Percentiles rank a stretch among this genome's conserved stretches.
Conservation (phyloP, 768 basidiomycete species). For the Boletales sp. region DNA sequence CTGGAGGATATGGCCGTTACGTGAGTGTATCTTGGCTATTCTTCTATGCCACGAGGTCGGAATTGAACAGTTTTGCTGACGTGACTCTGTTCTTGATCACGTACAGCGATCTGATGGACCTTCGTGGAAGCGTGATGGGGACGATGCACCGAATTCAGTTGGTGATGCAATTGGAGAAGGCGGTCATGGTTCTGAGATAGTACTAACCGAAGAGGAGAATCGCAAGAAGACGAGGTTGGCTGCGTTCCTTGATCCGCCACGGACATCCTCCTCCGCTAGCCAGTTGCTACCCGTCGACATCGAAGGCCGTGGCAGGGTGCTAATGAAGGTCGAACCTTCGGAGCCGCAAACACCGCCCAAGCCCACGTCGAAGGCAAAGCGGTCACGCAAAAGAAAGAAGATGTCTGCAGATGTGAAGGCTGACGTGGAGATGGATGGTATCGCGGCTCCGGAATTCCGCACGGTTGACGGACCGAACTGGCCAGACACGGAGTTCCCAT, state of each 20-base stretch:
- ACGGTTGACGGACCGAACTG: constrained; percentile 58
- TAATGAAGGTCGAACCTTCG: constrained; percentile 55
- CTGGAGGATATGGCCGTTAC: constrained; percentile 76
- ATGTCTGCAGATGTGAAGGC: constrained; percentile 26
- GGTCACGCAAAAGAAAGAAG: constrained; percentile 49
- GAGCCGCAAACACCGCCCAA: constrained; percentile 27
- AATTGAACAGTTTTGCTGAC: constrained; percentile 13
- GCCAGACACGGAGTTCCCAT: constrained; percentile 78
- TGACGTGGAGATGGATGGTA: constrained; percentile 9
- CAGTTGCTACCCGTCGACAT: constrained; percentile 58
- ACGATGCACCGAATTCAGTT: constrained; percentile 12
- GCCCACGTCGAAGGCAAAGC: constrained; percentile 37
- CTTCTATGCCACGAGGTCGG: not conserved
- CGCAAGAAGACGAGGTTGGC: constrained; percentile 65
- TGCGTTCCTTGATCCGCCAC: constrained; percentile 54
- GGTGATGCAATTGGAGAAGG: constrained; percentile 13
- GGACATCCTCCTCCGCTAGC: constrained; percentile 32
- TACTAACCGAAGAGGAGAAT: constrained; percentile 53
- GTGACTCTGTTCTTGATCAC: constrained; percentile 1
- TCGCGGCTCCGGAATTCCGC: constrained; percentile 28
- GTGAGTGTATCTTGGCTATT: constrained; percentile 37
- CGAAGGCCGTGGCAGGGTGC: constrained; percentile 65
- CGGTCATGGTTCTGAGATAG: constrained; percentile 1
- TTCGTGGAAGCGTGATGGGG: constrained; percentile 17
- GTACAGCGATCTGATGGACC: constrained; percentile 23